phyloP scores from a whole-genome alignment of 805 yeast species.

The Teunomyces cretensis region DNA sequence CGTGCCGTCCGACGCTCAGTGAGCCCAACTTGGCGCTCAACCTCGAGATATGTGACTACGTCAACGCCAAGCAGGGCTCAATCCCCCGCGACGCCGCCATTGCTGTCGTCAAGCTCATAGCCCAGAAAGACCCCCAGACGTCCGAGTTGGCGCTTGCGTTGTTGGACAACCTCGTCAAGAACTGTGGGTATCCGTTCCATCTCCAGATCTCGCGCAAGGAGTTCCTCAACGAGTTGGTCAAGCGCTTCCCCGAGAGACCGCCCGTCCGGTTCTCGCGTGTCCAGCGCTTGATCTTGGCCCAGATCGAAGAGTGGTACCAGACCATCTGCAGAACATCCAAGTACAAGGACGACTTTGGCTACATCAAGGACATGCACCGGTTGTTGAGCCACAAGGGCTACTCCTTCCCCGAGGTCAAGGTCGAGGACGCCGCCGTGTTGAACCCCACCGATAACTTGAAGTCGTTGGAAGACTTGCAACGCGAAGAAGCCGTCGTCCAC shows the following conservation, averaged over 20 bases:
- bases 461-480: constrained; percentile 84
- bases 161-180: constrained; percentile 89
- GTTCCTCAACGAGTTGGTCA: constrained; percentile 88
- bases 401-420: constrained; percentile 85
- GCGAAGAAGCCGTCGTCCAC: constrained; percentile 90
- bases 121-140: constrained; percentile 80
- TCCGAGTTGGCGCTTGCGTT: constrained; percentile 79
- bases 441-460: constrained; percentile 86
- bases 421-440: constrained; percentile 89
- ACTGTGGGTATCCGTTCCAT: constrained; percentile 97
- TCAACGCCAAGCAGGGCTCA: constrained; percentile 89
- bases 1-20: constrained; percentile 75
- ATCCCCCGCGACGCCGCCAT: constrained; percentile 91
- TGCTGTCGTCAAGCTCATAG: constrained; percentile 77
- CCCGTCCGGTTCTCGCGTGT: constrained; percentile 80
- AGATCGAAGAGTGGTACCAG: constrained; percentile 96
- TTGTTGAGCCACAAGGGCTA: constrained; percentile 88
- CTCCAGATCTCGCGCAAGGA: constrained; percentile 93
- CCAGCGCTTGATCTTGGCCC: constrained; percentile 81
- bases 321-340: constrained; percentile 88
- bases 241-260: constrained; percentile 92
- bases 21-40: constrained; percentile 91
- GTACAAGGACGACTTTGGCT: constrained; percentile 88
- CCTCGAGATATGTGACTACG: constrained; percentile 88
- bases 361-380: constrained; percentile 94